phyloP scores from a whole-genome alignment of 1,139 yeast species.

The Scheffersomyces segobiensis region DNA sequence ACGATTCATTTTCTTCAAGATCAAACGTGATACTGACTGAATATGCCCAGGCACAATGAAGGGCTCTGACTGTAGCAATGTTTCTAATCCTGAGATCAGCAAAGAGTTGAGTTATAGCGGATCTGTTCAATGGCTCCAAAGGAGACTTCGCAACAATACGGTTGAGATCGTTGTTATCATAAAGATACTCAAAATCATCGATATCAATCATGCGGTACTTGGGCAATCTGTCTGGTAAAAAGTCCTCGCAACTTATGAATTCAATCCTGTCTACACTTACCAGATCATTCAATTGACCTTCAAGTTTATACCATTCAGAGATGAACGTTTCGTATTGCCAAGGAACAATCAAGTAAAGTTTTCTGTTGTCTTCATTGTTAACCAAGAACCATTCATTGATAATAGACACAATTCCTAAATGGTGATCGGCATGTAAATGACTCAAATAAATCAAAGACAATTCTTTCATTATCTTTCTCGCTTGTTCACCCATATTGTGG shows the following conservation, averaged over 20 bases:
- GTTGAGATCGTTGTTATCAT: slow-evolving; percentile 21
- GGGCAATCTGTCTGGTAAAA: slow-evolving; percentile 31
- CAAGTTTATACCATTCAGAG: slow-evolving; percentile 68
- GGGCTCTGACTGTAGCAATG: slow-evolving; percentile 69
- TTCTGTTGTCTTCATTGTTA: slow-evolving; percentile 25
- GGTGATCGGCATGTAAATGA: slow-evolving; percentile 98
- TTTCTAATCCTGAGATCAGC: slow-evolving; percentile 26
- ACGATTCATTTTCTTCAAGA: slow-evolving; percentile 25
- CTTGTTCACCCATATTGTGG: slow-evolving; percentile 30
- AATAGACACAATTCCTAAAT: slow-evolving; percentile 75
- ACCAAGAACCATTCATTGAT: slow-evolving; percentile 65
- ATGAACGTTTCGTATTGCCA: slow-evolving; percentile 72
- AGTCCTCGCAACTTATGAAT: slow-evolving; percentile 70
- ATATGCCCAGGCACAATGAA: slow-evolving; percentile 85
- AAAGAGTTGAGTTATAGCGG: slow-evolving; percentile 21
- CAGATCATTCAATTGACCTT: slow-evolving; percentile 26
- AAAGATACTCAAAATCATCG: slow-evolving; percentile 33
- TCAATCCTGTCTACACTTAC: slow-evolving; percentile 45
- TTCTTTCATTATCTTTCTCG: slow-evolving; percentile 47
- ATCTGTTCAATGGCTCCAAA: slow-evolving; percentile 16
- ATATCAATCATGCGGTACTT: slow-evolving; percentile 30
- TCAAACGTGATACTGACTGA: slow-evolving; percentile 61
- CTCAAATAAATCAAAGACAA: slow-evolving; percentile 69
- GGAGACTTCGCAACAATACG: slow-evolving; percentile 19
- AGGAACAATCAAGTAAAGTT: slow-evolving; percentile 67